Evolutionary conservation across 2,329 filamentous ascomycete species (phyloP).

Genomic region (Botryosphaeria dothidea): DNA sequence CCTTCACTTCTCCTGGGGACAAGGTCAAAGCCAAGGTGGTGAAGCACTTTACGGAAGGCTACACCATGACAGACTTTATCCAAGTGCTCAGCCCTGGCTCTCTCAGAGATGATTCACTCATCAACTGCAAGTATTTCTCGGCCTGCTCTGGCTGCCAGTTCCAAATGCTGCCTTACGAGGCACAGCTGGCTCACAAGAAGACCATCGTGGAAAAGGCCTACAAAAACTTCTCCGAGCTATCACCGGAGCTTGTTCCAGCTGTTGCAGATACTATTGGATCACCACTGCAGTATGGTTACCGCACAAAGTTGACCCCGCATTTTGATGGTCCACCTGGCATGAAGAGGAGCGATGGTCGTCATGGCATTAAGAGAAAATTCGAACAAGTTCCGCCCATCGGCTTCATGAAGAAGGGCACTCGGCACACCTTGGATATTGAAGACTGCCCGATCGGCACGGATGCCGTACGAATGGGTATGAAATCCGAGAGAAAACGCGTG

Average conservation of each 20-base stretch:
- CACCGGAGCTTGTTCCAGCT: conserved; percentile 71
- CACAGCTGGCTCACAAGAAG: conserved; percentile 83
- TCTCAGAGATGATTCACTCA: conserved; percentile 72
- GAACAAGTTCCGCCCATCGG: conserved; percentile 75
- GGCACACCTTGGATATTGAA: conserved; percentile 86
- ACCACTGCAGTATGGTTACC: conserved; percentile 87
- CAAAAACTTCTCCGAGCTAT: conserved; percentile 82
- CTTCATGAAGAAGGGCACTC: conserved; percentile 83
- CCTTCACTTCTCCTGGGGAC: conserved; percentile 87
- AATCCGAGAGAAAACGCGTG: conserved; percentile 75
- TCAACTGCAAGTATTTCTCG: conserved; percentile 84
- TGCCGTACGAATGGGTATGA: conserved; percentile 77
- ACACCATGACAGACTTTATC: conserved; percentile 80
- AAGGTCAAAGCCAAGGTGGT: conserved; percentile 75
- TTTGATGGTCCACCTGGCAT: conserved; percentile 74
- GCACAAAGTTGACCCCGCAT: conserved; percentile 95
- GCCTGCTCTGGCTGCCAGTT: conserved; percentile 92
- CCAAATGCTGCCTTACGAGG: conserved; percentile 89
- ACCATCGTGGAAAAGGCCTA: conserved; percentile 89
- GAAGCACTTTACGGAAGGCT: conserved; percentile 66
- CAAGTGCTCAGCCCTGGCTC: conserved; percentile 72
- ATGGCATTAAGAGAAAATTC: conserved; percentile 59
- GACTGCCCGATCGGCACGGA: conserved; percentile 95
- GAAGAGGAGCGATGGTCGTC: conserved; percentile 46
- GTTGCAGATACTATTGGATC: conserved; percentile 86